Percentiles rank a stretch among this genome's conserved stretches.
phyloP scores from a whole-genome alignment of 305 asterid species.

The Fraxinus sp. region DNA sequence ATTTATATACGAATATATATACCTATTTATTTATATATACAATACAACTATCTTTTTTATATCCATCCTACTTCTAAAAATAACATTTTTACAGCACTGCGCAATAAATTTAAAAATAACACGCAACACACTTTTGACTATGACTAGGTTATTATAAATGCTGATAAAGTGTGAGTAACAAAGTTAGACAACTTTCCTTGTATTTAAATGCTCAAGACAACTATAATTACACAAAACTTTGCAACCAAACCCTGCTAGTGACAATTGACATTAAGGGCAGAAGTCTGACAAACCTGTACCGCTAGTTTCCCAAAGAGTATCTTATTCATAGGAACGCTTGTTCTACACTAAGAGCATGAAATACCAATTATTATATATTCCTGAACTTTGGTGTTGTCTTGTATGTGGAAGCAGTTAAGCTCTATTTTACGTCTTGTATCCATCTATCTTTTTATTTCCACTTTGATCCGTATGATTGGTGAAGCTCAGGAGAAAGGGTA shows the following conservation, averaged over 20 bases:
- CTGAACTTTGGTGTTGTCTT: neutral
- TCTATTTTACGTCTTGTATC: neutral
- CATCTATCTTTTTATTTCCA: neutral
- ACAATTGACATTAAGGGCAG: neutral
- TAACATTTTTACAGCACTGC: neutral
- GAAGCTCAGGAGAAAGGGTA: slow-evolving; percentile 1
- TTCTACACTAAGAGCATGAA: neutral
- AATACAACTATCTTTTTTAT: neutral
- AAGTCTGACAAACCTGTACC: neutral
- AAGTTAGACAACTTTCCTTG: neutral
- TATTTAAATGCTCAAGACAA: neutral
- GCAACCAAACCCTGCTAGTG: neutral
- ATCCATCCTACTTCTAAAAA: neutral
- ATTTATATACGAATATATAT: neutral
- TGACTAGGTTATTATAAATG: neutral
- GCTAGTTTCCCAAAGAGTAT: neutral
- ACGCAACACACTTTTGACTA: neutral
- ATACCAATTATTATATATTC: neutral
- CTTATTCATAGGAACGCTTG: neutral
- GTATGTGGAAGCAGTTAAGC: slow-evolving; percentile 1
- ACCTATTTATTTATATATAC: neutral
- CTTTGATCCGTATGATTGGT: neutral
- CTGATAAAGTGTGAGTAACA: neutral
- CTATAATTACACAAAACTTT: neutral
- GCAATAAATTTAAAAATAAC: neutral